phyloP scores from a whole-genome alignment of 345 rosid genomes.

The Schrenkiella parvula region DNA sequence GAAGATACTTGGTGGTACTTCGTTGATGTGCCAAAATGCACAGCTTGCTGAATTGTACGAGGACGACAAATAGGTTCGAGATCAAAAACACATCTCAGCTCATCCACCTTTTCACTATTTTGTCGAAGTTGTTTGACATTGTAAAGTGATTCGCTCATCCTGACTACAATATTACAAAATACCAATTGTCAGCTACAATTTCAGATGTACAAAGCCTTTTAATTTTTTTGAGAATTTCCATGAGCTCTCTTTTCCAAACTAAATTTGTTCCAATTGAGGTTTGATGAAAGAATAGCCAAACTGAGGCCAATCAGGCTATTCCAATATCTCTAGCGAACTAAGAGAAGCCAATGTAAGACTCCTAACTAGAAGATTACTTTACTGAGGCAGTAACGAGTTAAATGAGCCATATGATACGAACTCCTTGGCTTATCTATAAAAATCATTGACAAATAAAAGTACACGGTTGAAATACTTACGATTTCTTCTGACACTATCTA shows the following conservation, averaged over 20 bases:
- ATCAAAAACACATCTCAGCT: slow-evolving; percentile 40
- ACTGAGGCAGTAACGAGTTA: background rate
- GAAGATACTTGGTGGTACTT: slow-evolving; percentile 37
- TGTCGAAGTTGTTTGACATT: slow-evolving; percentile 55
- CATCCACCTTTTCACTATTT: slow-evolving; percentile 40
- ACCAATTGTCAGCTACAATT: slow-evolving; percentile 2
- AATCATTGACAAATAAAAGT: background rate
- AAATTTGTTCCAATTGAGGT: background rate
- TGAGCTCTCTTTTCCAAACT: background rate
- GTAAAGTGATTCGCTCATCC: slow-evolving; percentile 85
- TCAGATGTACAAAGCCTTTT: background rate
- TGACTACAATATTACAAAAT: slow-evolving; percentile 45
- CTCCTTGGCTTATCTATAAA: background rate
- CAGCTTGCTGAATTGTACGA: slow-evolving; percentile 46
- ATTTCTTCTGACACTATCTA: slow-evolving; percentile 83
- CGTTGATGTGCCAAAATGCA: slow-evolving; percentile 37
- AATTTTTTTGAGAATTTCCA: background rate
- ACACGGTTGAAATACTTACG: slow-evolving; percentile 36
- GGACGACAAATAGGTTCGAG: slow-evolving; percentile 63
- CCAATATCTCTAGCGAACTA: background rate
- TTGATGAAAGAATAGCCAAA: background rate
- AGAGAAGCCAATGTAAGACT: background rate
- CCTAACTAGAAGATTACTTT: background rate
- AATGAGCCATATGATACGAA: background rate
- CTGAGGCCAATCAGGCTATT: background rate